Evolutionary conservation across 2,329 filamentous ascomycete species (phyloP).

Genomic region (Penicillium sumatraense): DNA sequence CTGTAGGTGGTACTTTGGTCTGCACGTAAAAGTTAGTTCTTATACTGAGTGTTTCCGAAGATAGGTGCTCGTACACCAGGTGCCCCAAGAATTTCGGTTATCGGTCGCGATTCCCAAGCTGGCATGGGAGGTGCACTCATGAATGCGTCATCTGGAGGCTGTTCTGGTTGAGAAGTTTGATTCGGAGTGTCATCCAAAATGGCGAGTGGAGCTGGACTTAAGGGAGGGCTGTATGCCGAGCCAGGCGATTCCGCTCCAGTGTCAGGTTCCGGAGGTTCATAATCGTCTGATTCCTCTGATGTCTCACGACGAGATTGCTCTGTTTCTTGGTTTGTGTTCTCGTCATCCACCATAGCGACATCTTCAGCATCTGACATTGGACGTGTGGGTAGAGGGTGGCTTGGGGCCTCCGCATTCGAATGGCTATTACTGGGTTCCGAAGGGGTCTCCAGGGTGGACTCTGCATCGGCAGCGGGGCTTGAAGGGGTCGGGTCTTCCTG

Average conservation of each 20-base stretch:
- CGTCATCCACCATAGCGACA: constrained; percentile 12
- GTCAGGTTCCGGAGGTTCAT: constrained; percentile 59
- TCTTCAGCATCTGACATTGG: constrained; percentile 11
- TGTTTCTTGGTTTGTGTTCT: background rate
- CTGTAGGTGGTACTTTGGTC: constrained; percentile 26
- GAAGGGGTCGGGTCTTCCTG: constrained; percentile 21
- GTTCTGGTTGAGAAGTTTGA: constrained; percentile 26
- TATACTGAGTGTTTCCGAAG: constrained; percentile 11
- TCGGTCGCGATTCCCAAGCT: constrained; percentile 20
- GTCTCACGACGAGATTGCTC: constrained; percentile 30
- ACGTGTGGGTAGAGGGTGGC: constrained; percentile 13
- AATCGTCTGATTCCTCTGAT: constrained; percentile 54
- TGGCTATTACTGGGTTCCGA: constrained; percentile 2
- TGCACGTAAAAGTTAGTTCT: constrained; percentile 34
- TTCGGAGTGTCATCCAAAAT: constrained; percentile 29
- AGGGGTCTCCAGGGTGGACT: background rate
- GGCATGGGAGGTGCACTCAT: constrained; percentile 36
- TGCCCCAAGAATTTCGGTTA: constrained; percentile 28
- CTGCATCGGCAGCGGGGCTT: background rate
- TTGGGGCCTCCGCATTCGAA: constrained; percentile 1
- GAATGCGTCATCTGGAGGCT: constrained; percentile 36
- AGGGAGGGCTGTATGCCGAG: constrained; percentile 45
- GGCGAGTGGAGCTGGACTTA: constrained; percentile 46
- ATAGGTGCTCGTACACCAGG: constrained; percentile 37
- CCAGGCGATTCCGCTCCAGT: constrained; percentile 29